phyloP scores from a whole-genome alignment of 2,329 filamentous ascomycete genomes.

The Scedosporium minutisporum region DNA sequence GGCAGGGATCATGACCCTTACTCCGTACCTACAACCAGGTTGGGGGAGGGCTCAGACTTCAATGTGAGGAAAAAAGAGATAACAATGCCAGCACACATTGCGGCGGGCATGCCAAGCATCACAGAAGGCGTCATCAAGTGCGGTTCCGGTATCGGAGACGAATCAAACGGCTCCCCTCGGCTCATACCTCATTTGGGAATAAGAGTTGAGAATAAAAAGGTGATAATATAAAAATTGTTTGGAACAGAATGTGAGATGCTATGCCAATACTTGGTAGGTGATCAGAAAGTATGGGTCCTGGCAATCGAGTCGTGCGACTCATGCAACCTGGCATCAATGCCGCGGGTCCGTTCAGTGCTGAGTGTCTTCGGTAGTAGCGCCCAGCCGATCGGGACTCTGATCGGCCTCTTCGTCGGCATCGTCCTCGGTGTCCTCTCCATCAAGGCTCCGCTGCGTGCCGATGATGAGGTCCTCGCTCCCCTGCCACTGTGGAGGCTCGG shows the following conservation, averaged over 20 bases:
- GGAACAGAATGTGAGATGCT: no score
- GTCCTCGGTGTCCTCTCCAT: slow-evolving; percentile 17
- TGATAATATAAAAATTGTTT: no score
- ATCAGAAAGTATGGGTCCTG: no score
- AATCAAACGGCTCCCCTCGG: not conserved
- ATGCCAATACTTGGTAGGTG: no score
- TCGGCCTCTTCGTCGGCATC: slow-evolving; percentile 12
- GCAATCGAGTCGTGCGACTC: not conserved
- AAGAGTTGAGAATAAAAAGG: no score
- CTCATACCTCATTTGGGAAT: not conserved
- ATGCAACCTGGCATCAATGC: not conserved
- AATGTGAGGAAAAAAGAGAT: not conserved
- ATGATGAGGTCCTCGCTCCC: slow-evolving; percentile 55
- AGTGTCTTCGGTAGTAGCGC: not conserved
- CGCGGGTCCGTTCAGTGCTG: not conserved
- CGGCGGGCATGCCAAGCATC: not conserved
- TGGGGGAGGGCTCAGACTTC: not conserved
- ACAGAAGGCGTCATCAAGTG: not conserved
- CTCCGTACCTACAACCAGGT: not conserved
- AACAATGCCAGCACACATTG: no score
- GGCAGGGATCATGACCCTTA: not conserved
- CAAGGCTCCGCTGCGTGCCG: slow-evolving; percentile 32
- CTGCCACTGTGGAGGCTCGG: slow-evolving; percentile 56
- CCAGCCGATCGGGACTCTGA: not conserved
- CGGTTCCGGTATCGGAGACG: not conserved